Evolutionary conservation across 257 asterid species (phyloP), one percentile per base, ranked within the genome.

Genomic region (Solanum tarijense): DNA sequence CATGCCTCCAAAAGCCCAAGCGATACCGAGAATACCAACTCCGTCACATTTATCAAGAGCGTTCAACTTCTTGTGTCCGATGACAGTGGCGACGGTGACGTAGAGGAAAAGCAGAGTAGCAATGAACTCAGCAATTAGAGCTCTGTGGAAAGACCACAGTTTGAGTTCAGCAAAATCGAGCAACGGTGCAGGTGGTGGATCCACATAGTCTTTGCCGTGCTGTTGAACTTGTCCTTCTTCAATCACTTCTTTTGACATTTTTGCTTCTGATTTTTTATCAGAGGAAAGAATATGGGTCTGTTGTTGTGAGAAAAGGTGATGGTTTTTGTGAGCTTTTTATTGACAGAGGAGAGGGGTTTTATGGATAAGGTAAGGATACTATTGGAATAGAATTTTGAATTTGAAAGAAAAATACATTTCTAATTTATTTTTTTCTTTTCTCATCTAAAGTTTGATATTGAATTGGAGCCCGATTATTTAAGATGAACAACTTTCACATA

Each of bases 1-100:
- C 98, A 93, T 94, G 92, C 98, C 98, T 9, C 98, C 98, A 62
- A 95, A 95, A 79, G 98, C 98, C 98, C 98, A 95, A 1, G 98
- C 90, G 62, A 95, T 94, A 87, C 98, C 98, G 5, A 95, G 96
- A 71, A 95, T 87, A 25, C 98, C 98, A 7, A 95, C 98, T 2
- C 98, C 98, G 78, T 91, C 98, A 88, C 99, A 96, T n/a, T 86
- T 94, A 88, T 94, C 98, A 27, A 38, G 81, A 3, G 86, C 94
- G 91, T 87, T 89, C 87, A 87, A 92, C 89, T 89, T 88, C 85
- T 91, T 95, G 93, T 95, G 94, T 14, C 98, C 99, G 79, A 96
- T 96, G 86, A 96, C 99, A 5, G 98, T 95, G 82, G 96, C 92
- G 6, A 95, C 93, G 12, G 95, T 93, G 9, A 95, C 89, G 85